Evolutionary conservation across 2,329 filamentous ascomycete species (phyloP).

Genomic region (Ambrosiella xylebori): DNA sequence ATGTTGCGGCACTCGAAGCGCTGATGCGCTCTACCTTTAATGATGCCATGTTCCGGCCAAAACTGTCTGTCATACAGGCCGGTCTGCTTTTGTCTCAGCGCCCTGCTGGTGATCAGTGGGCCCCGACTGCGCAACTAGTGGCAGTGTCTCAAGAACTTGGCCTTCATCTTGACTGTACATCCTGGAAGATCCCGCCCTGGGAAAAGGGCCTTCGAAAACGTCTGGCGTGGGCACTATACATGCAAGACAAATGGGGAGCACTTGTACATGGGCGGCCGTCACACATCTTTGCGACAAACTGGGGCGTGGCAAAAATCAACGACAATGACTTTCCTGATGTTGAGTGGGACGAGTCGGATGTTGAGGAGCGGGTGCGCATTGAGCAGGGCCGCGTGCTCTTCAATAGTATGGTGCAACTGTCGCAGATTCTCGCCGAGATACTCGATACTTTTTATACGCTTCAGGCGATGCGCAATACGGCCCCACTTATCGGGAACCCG

Average conservation of each 20-base stretch:
- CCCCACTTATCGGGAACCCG: constrained; percentile 48
- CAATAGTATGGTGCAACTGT: constrained; percentile 57
- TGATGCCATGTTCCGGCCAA: constrained; percentile 65
- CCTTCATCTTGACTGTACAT: constrained; percentile 70
- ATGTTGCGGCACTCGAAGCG: constrained; percentile 56
- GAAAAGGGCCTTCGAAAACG: constrained; percentile 72
- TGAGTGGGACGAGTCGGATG: constrained; percentile 44
- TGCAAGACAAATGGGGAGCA: constrained; percentile 86
- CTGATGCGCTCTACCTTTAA: constrained; percentile 56
- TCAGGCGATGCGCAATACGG: constrained; percentile 52
- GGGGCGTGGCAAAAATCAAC: constrained; percentile 55
- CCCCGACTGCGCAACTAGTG: constrained; percentile 71
- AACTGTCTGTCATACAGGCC: constrained; percentile 64
- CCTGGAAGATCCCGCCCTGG: constrained; percentile 78
- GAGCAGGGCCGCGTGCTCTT: constrained; percentile 55
- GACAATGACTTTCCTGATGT: constrained; percentile 57
- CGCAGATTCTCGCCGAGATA: constrained; percentile 60
- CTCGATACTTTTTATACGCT: constrained; percentile 71
- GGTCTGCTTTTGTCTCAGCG: constrained; percentile 58
- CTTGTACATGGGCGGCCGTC: constrained; percentile 73
- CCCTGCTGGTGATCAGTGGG: constrained; percentile 65
- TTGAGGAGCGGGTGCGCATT: constrained; percentile 45
- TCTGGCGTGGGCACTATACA: constrained; percentile 78
- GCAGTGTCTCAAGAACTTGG: constrained; percentile 77
- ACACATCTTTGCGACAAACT: constrained; percentile 51